Evolutionary conservation across 1,284 basidiomycete genomes (phyloP).

Genomic region (Rhodotorula sp.): DNA sequence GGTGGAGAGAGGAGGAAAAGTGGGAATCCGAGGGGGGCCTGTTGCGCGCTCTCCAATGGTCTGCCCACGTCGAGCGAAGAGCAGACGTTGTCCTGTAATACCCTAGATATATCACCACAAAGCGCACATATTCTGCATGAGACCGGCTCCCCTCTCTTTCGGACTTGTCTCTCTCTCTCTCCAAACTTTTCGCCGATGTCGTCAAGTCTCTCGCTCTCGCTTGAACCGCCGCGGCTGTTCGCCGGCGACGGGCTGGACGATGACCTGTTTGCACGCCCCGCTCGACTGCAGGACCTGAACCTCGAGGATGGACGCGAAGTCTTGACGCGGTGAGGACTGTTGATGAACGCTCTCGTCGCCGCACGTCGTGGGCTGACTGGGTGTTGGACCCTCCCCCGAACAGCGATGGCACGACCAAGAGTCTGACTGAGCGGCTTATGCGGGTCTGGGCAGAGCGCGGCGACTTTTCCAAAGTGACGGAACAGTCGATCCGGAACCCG

Average conservation of each 20-base stretch:
- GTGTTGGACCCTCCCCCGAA: too few relatives aligned
- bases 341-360: not conserved
- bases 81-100: not conserved
- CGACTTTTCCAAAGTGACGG: conserved; percentile 41
- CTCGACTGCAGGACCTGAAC: conserved; percentile 21
- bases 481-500: conserved; percentile 12
- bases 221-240: conserved; percentile 25
- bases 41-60: not conserved
- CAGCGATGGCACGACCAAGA: conserved; percentile 27
- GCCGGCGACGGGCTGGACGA: conserved; percentile 24
- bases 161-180: not conserved
- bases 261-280: conserved; percentile 27
- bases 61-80: not conserved
- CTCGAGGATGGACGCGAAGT: conserved; percentile 29
- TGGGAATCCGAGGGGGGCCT: too few relatives aligned
- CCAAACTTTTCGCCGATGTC: not conserved
- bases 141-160: not conserved
- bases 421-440: conserved; percentile 32
- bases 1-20: not conserved
- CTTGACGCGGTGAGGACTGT: conserved; percentile 11
- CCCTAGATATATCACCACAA: not conserved
- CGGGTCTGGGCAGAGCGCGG: conserved; percentile 44
- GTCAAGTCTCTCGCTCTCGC: conserved; percentile 14
- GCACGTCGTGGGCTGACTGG: not conserved
- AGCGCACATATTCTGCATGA: not conserved